Evolutionary conservation across 768 basidiomycete species (phyloP).

Genomic region (Russula brevipes): DNA sequence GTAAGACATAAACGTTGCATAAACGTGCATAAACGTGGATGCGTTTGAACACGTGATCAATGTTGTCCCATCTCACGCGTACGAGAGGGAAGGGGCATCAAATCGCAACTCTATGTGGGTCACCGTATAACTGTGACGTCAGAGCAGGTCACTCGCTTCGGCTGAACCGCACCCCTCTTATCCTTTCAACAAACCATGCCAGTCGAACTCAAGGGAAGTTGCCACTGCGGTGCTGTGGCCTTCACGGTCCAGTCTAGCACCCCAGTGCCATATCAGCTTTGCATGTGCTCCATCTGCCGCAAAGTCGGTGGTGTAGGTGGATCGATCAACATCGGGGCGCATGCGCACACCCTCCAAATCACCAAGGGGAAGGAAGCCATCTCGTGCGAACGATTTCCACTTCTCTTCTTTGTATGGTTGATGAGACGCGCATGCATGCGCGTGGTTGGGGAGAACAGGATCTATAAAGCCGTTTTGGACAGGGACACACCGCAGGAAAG

Average conservation of each 20-base stretch:
- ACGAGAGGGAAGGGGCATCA: no score
- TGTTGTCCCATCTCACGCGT: no score
- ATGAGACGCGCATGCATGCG: not conserved
- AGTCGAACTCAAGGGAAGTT: constrained; percentile 42
- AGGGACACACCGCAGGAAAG: constrained; percentile 48
- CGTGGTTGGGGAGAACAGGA: constrained; percentile 31
- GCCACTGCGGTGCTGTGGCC: constrained; percentile 35
- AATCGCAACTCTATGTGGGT: no score
- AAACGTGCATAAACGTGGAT: no score
- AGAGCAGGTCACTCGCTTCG: no score
- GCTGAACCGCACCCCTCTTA: not conserved
- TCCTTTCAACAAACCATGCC: constrained; percentile 40
- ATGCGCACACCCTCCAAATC: constrained; percentile 46
- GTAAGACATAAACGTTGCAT: no score
- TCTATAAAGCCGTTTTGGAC: constrained; percentile 59
- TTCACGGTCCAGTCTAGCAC: constrained; percentile 44
- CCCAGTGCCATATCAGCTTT: constrained; percentile 62
- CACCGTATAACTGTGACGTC: no score
- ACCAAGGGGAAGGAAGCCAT: constrained; percentile 47
- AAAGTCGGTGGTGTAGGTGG: constrained; percentile 65
- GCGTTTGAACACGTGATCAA: no score
- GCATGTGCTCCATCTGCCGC: constrained; percentile 64
- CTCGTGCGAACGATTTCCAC: constrained; percentile 35
- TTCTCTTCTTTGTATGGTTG: not conserved
- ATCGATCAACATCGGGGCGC: constrained; percentile 60